Conservation (phyloP, 2,329 filamentous ascomycete genomes). For the Pseudopyrenochaeta lycopersici region DNA sequence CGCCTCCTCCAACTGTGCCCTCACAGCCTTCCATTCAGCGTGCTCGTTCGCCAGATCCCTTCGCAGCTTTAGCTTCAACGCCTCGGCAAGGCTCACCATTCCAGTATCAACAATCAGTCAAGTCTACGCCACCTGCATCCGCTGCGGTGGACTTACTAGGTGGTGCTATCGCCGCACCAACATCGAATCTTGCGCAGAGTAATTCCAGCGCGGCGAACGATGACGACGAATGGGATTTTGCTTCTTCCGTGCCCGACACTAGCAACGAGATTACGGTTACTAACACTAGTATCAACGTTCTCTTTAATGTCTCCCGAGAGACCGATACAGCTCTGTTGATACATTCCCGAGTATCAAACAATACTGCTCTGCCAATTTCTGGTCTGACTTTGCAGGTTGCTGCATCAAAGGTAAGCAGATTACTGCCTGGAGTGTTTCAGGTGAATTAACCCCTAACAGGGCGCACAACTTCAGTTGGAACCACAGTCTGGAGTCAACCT, state of each 20-base stretch:
- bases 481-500: constrained; percentile 85
- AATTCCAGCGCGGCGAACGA: constrained; percentile 70
- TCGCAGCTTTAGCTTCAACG: constrained; percentile 64
- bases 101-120: constrained; percentile 57
- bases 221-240: constrained; percentile 95
- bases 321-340: constrained; percentile 70
- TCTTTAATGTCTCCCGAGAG: constrained; percentile 74
- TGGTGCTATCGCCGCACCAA: constrained; percentile 35
- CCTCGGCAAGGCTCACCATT: constrained; percentile 61
- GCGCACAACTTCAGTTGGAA: constrained; percentile 80
- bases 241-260: constrained; percentile 80
- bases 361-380: constrained; percentile 72
- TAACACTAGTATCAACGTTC: constrained; percentile 74
- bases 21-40: constrained; percentile 47
- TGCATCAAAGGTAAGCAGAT: constrained; percentile 78
- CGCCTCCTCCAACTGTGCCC: constrained; percentile 56
- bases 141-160: constrained; percentile 48
- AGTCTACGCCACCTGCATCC: constrained; percentile 43
- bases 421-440: neutral
- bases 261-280: constrained; percentile 74
- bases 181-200: constrained; percentile 37
- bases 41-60: constrained; percentile 62
- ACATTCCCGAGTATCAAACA: constrained; percentile 84
- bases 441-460: constrained; percentile 59
- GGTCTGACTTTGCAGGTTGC: constrained; percentile 92